Evolutionary conservation across 148 eudicot genomes (phyloP).

Genomic region (Silene conica): DNA sequence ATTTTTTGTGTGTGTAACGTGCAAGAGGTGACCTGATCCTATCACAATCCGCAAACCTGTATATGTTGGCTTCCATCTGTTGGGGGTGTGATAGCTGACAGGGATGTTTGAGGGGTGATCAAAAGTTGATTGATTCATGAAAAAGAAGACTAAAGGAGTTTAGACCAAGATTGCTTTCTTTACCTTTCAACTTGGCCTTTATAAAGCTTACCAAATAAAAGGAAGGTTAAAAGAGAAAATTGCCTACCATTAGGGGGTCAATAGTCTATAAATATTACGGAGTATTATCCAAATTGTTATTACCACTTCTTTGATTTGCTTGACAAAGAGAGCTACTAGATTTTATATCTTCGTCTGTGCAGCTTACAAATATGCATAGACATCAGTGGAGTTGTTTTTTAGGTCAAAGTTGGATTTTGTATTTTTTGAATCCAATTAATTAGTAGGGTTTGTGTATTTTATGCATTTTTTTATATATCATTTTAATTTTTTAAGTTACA

Average conservation of each 20-base stretch:
- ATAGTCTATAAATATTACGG: slow-evolving; percentile 26
- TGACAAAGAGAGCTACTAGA: slow-evolving; percentile 10
- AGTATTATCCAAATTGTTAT: slow-evolving; percentile 9
- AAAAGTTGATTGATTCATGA: slow-evolving; percentile 26
- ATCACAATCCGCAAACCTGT: neutral
- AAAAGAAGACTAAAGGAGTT: slow-evolving; percentile 36
- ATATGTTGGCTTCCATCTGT: slow-evolving; percentile 11
- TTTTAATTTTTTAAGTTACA: no score
- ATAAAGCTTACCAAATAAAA: slow-evolving; percentile 41
- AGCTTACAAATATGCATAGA: slow-evolving; percentile 14
- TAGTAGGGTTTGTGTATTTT: no score
- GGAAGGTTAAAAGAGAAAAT: slow-evolving; percentile 35
- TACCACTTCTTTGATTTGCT: slow-evolving; percentile 17
- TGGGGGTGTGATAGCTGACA: neutral
- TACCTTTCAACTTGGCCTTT: slow-evolving; percentile 48
- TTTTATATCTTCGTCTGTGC: slow-evolving; percentile 14
- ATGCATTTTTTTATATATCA: no score
- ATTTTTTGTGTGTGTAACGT: neutral
- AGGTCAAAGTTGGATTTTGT: no score
- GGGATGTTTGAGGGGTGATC: slow-evolving; percentile 25
- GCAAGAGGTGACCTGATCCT: slow-evolving; percentile 1
- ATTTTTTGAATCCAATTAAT: no score
- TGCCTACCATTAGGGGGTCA: slow-evolving; percentile 64
- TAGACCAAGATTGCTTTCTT: slow-evolving; percentile 53
- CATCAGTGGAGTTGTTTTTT: no score